Conservation (phyloP, 495 filamentous ascomycete genomes). For the Penicillium flavigenum region DNA sequence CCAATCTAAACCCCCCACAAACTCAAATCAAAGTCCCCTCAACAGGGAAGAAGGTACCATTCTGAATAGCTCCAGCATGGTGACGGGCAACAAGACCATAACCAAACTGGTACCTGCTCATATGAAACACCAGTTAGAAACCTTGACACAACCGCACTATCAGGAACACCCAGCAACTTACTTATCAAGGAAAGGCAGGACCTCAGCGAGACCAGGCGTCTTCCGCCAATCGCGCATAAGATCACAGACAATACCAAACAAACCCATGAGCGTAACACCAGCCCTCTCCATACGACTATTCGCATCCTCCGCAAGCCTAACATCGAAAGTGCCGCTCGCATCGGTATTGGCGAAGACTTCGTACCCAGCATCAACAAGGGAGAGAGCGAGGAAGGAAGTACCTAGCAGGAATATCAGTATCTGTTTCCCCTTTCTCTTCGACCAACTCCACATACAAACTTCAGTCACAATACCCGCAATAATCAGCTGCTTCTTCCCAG, state of each 20-base stretch:
- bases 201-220: constrained; percentile 60
- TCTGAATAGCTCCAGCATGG: constrained; percentile 47
- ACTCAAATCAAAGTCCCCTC: constrained; percentile 31
- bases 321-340: constrained; percentile 62
- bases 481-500: constrained; percentile 69
- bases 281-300: constrained; percentile 66
- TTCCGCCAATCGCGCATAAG: constrained; percentile 78
- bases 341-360: constrained; percentile 77
- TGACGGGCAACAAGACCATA: constrained; percentile 52
- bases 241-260: constrained; percentile 68
- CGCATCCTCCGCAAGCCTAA: constrained; percentile 55
- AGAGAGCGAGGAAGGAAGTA: constrained; percentile 72
- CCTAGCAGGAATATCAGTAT: constrained; percentile 25
- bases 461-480: constrained; percentile 74
- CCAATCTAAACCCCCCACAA: neutral
- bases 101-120: constrained; percentile 37
- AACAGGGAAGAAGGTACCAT: constrained; percentile 43
- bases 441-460: constrained; percentile 54
- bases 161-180: constrained; percentile 27
- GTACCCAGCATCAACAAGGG: constrained; percentile 68
- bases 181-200: constrained; percentile 66
- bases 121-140: neutral
- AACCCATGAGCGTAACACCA: constrained; percentile 62
- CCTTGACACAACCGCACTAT: neutral
- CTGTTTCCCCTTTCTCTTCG: neutral